Percentiles rank a stretch among this genome's conserved stretches.
Conservation (phyloP, 176 grass and related monocot species). For the Calamus simplicifolius region DNA sequence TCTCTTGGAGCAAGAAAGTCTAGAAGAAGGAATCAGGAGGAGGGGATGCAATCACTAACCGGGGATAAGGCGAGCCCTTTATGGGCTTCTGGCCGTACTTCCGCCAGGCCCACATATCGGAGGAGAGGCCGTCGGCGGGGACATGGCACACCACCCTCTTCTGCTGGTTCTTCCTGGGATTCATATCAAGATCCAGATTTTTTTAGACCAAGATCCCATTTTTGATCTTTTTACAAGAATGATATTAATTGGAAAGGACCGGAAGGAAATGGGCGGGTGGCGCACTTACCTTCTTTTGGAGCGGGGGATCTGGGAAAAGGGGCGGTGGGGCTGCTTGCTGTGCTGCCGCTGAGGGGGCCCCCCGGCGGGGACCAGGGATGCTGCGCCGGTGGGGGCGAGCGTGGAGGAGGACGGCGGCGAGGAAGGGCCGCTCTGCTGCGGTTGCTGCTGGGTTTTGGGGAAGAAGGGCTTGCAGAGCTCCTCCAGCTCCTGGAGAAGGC, state of each 20-base stretch:
- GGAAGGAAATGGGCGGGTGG: neutral
- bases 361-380: neutral
- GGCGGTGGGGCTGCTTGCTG: neutral
- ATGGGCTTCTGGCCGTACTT: constrained; percentile 98
- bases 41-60: constrained; percentile 6
- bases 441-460: neutral
- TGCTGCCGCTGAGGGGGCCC: neutral
- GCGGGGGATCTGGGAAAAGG: constrained; percentile 20
- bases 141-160: constrained; percentile 46
- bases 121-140: constrained; percentile 28
- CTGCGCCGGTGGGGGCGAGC: constrained; percentile 12
- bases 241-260: too few relatives aligned
- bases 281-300: constrained; percentile 50
- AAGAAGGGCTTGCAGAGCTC: constrained; percentile 42
- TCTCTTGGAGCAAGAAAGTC: too few relatives aligned
- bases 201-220: neutral
- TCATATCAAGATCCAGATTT: neutral
- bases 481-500: constrained; percentile 21
- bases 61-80: constrained; percentile 81
- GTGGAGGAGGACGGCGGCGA: neutral
- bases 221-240: too few relatives aligned
- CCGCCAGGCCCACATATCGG: constrained; percentile 84
- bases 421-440: neutral
- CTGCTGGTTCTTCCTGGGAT: constrained; percentile 59
- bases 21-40: too few relatives aligned